phyloP scores from a whole-genome alignment of 2,329 filamentous ascomycete genomes.

The Fusarium sp. region DNA sequence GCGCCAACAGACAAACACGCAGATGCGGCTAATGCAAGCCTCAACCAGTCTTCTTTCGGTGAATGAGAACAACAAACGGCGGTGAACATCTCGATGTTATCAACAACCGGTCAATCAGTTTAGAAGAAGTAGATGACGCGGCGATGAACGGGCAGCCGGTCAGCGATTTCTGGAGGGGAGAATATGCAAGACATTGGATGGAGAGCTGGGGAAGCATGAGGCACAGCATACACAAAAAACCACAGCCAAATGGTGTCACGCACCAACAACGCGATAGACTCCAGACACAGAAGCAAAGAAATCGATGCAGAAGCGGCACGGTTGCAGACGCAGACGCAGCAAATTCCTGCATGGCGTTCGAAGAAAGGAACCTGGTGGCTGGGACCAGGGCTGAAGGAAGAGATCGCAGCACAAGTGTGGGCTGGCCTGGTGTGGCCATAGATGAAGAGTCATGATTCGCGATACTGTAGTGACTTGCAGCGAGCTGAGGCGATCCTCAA shows the following conservation, averaged over 20 bases:
- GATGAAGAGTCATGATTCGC: conserved; percentile 27
- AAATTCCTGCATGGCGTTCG: conserved; percentile 29
- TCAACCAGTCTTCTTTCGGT: conserved; percentile 18
- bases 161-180: conserved; percentile 44
- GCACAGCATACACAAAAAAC: conserved; percentile 29
- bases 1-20: conserved; percentile 34
- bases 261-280: conserved; percentile 20
- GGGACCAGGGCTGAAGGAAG: conserved; percentile 40
- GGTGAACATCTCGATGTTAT: conserved; percentile 42
- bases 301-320: conserved; percentile 27
- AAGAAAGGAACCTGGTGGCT: conserved; percentile 32
- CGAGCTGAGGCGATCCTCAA: conserved; percentile 33
- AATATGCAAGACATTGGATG: conserved; percentile 46
- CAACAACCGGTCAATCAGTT: conserved; percentile 29
- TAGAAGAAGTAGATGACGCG: conserved; percentile 26
- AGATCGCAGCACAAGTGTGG: conserved; percentile 39
- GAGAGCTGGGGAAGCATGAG: conserved; percentile 35
- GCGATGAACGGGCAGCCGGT: conserved; percentile 39
- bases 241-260: conserved; percentile 12
- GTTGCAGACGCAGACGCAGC: conserved; percentile 32
- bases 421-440: conserved; percentile 21
- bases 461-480: conserved; percentile 17
- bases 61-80: conserved; percentile 42
- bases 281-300: conserved; percentile 19
- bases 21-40: conserved; percentile 46